These are phyloP conservation scores for Ministeria vibrans DNA, from an alignment of 78 protist genomes.

Conservation along the genomic window DNA sequence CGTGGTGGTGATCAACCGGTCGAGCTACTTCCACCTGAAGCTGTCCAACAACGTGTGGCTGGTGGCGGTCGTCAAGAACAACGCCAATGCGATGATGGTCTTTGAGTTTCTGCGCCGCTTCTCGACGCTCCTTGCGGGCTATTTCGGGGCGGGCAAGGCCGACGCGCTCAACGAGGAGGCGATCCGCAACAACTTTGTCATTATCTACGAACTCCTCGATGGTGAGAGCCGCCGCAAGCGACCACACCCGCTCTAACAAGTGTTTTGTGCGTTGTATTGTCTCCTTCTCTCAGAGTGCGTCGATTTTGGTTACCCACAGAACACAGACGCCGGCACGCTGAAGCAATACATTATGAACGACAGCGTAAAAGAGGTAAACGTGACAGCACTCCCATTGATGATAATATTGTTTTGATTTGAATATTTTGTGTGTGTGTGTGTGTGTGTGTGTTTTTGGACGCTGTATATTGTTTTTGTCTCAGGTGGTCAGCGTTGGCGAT, in stretches of 20 bases:
- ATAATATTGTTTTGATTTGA: not conserved
- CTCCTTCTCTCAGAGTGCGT: conserved; percentile 73
- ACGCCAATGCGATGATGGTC: conserved; percentile 81
- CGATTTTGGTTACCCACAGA: conserved; percentile 97
- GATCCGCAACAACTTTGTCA: conserved; percentile 52
- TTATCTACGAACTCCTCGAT: conserved; percentile 78
- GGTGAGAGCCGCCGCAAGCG: conserved; percentile 18
- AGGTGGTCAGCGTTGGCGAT: too few species aligned
- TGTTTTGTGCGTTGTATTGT: not conserved
- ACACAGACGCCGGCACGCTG: conserved; percentile 72
- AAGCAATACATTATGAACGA: conserved; percentile 81
- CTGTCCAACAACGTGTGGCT: conserved; percentile 63
- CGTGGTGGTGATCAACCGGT: not conserved
- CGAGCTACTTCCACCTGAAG: conserved; percentile 65
- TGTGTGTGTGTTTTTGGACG: not conserved
- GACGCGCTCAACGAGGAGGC: conserved; percentile 52
- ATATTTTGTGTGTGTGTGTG: not conserved
- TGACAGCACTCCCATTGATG: not conserved
- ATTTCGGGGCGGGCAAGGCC: conserved; percentile 8
- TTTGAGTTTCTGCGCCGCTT: conserved; percentile 64
- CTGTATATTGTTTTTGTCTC: too few species aligned
- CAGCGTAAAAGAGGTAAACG: conserved; percentile 51
- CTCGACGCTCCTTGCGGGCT: conserved; percentile 17
- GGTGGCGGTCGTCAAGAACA: conserved; percentile 74
- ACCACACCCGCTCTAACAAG: not conserved